A percentile compares a stretch with the other conserved stretches of the same genome.
These are phyloP conservation scores for Trichoderma harzianum DNA, from an alignment of 2,329 filamentous ascomycete species.

Conservation along the genomic window DNA sequence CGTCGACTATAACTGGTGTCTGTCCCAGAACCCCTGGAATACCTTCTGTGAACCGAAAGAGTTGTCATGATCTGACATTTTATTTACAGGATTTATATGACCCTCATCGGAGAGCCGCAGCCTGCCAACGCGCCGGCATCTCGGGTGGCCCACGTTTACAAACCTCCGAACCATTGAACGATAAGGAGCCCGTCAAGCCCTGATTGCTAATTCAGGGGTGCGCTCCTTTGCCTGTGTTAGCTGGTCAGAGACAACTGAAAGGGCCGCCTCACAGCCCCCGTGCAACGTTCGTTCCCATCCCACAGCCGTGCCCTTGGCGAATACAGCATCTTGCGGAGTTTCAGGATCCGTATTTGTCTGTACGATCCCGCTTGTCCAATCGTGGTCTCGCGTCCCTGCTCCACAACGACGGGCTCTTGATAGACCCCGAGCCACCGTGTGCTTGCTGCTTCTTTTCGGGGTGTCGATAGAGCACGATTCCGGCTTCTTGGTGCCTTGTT, in stretches of 20 bases:
- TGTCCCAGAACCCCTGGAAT: not conserved
- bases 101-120: not conserved
- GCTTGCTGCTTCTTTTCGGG: not conserved
- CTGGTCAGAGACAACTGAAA: not conserved
- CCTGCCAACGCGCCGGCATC: not conserved
- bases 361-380: slow-evolving; percentile 10
- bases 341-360: not conserved
- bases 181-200: not conserved
- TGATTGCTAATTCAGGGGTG: not conserved
- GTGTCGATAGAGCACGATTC: not conserved
- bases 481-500: not conserved
- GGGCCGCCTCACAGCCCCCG: not conserved
- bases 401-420: not conserved
- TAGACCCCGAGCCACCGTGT: not conserved
- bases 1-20: not conserved
- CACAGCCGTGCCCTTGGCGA: not conserved
- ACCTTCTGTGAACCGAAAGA: not conserved
- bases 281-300: not conserved
- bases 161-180: not conserved
- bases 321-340: slow-evolving; percentile 1
- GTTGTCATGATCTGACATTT: not conserved
- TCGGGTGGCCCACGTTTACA: not conserved
- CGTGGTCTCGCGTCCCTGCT: not conserved
- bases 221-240: not conserved
- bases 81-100: not conserved